A percentile compares a stretch with the other conserved stretches of the same genome.
Conservation (phyloP, 2,329 filamentous ascomycete genomes). For the Aplosporella prunicola region DNA sequence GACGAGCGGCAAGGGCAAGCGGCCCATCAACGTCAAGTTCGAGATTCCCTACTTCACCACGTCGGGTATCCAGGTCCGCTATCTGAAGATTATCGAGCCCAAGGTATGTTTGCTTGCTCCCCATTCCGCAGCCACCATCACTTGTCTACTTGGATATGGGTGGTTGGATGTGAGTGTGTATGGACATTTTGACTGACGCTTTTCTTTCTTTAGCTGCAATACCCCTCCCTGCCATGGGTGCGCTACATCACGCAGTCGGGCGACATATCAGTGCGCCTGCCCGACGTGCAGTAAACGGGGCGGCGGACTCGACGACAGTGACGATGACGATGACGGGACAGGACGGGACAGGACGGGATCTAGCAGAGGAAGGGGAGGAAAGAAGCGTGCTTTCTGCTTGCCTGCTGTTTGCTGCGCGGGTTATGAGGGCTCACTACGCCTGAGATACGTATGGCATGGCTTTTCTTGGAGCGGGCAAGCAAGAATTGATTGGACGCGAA, state of each 20-base stretch:
- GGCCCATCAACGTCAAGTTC: slow-evolving; percentile 98
- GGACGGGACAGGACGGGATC: no score
- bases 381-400: no score
- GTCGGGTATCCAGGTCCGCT: slow-evolving; percentile 94
- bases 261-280: slow-evolving; percentile 88
- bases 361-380: no score
- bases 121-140: neutral
- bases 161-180: no score
- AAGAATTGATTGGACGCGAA: no score
- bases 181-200: neutral
- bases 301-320: no score
- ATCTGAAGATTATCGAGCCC: slow-evolving; percentile 97
- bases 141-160: neutral
- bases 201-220: slow-evolving; percentile 64
- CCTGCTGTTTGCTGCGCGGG: no score
- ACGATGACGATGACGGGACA: no score
- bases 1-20: slow-evolving; percentile 72
- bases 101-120: slow-evolving; percentile 58
- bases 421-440: no score
- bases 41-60: slow-evolving; percentile 99
- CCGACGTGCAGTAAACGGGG: slow-evolving; percentile 65
- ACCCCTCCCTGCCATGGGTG: slow-evolving; percentile 94
- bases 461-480: no score
- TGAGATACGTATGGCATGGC: no score
- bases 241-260: slow-evolving; percentile 97